Base-by-base conservation (phyloP, 345 rosid genomes). In the Trapa incisa region DNA sequence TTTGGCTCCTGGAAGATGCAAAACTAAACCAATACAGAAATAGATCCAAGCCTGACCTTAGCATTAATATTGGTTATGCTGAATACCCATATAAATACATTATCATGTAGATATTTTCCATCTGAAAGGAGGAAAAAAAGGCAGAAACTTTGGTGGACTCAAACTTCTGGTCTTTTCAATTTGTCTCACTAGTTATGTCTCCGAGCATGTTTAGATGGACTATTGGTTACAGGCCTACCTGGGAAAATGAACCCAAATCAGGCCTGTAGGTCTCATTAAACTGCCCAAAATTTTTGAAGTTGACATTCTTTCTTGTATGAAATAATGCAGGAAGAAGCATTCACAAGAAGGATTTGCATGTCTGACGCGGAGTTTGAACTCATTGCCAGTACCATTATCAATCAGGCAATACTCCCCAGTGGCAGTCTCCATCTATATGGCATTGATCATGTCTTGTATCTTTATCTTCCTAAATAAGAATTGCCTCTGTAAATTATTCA, bases 301-400 rank as follows among this genome's bases (percentile, higher is more conserved):
- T 5, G 37, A 63, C 14, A 47, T 61, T 48, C 17, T 56, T 13
- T 32, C 43, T 58, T 14, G 9, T 38, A 14, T 32, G 67, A 36
- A 47, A n/a, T 6, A 61, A 56, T 66, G 75, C 89, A 86, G 94
- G 79, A 71, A 54, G 71, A 80, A 72, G 71, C 72, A 76, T 54
- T 77, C 96, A 45, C 67, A 71, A 70, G 84, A 87, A 47, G 71
- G 85, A 76, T 88, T 88, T 67, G 91, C 96, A 50, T 81, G 29
- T 22, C 29, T 22, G 29, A 22, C 96, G 9, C 56, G 81, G 61
- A 76, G 77, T 50, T 41, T 80, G 68, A 75, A 56, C 61, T 65
- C 81, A 35, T 67, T 87, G 63, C 43, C 71, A 45, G 61, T 76
- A 22, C 66, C 69, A 58, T 65, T 71, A 3, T 47, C 45, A 66